Conservation (phyloP, 2,329 filamentous ascomycete species). For the Arthrobotrys megalospora region DNA sequence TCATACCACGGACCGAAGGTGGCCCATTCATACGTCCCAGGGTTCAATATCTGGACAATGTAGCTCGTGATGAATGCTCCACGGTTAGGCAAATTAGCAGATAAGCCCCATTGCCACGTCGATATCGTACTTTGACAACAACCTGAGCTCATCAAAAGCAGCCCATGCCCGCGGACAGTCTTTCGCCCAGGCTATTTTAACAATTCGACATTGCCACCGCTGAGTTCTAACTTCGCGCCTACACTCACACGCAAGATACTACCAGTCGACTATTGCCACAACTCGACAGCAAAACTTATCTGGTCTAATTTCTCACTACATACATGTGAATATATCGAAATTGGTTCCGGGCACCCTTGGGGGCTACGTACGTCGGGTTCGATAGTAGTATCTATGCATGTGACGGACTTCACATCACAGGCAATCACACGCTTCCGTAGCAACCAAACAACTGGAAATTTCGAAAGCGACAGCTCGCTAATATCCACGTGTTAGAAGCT, state of each 20-base stretch:
- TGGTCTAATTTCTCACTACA: not conserved
- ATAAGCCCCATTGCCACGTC: constrained; percentile 23
- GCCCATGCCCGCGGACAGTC: not conserved
- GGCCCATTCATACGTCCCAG: not conserved
- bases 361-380: not conserved
- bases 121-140: not conserved
- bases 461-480: constrained; percentile 12
- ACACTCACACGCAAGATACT: not conserved
- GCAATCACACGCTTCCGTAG: not conserved
- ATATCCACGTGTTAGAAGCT: constrained; percentile 2
- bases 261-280: constrained; percentile 20
- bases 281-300: not conserved
- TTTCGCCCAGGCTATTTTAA: not conserved
- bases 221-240: too few species aligned
- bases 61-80: not conserved
- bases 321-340: not conserved
- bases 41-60: not conserved
- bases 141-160: not conserved
- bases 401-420: constrained; percentile 18
- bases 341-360: not conserved
- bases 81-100: constrained; percentile 6
- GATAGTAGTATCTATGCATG: constrained; percentile 5
- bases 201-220: too few species aligned
- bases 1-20: constrained; percentile 21
- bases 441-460: constrained; percentile 1